Evolutionary conservation across 495 filamentous ascomycete species (phyloP).

Genomic region (Hypoxylon cercidicola): DNA sequence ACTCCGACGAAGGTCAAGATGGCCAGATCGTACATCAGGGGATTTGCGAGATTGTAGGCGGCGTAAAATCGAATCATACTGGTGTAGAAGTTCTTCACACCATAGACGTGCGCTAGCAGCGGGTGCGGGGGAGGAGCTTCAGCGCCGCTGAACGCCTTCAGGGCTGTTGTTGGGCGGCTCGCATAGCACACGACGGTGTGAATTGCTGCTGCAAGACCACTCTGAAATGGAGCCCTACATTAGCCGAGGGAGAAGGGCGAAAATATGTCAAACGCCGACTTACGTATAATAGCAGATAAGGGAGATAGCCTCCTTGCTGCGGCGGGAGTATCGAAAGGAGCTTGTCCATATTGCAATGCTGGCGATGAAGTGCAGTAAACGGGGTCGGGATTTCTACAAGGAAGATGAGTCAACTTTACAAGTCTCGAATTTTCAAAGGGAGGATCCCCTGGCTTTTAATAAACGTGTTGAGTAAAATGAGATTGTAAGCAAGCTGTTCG

Average conservation of each 20-base stretch:
- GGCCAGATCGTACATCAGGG: slow-evolving; percentile 47
- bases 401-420: too few relatives aligned
- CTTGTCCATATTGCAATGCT: not conserved
- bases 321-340: slow-evolving; percentile 30
- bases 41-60: slow-evolving; percentile 47
- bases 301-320: slow-evolving; percentile 42
- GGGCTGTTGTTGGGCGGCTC: slow-evolving; percentile 22
- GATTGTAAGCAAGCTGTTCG: too few relatives aligned
- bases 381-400: not conserved
- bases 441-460: too few relatives aligned
- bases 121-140: slow-evolving; percentile 38
- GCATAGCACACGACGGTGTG: slow-evolving; percentile 44
- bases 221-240: slow-evolving; percentile 6
- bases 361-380: not conserved
- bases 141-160: slow-evolving; percentile 44
- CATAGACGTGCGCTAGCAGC: slow-evolving; percentile 48
- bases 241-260: slow-evolving; percentile 2
- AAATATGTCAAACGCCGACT: slow-evolving; percentile 5
- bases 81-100: slow-evolving; percentile 49
- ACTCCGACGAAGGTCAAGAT: slow-evolving; percentile 43
- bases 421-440: too few relatives aligned
- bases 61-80: slow-evolving; percentile 47
- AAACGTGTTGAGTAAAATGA: too few relatives aligned
- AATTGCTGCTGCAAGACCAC: slow-evolving; percentile 26
- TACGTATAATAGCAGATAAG: slow-evolving; percentile 47